Conservation (phyloP, 2,329 filamentous ascomycete species). For the Aquanectria penicillioides region DNA sequence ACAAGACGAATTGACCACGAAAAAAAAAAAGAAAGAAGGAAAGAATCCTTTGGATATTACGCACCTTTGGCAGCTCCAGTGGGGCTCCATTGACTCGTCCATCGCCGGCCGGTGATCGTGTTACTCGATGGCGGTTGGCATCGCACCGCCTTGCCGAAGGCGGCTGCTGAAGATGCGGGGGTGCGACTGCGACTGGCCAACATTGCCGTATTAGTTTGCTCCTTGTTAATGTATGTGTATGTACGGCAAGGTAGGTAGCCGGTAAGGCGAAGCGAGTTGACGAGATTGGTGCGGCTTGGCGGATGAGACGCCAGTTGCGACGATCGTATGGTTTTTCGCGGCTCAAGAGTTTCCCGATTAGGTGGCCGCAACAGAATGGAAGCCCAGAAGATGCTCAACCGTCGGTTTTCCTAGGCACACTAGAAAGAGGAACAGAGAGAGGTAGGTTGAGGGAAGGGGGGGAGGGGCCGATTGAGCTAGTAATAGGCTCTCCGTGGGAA, state of each 20-base stretch:
- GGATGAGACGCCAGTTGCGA: not conserved
- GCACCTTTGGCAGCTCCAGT: constrained; percentile 37
- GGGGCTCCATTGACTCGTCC: constrained; percentile 31
- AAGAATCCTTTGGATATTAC: constrained; percentile 17
- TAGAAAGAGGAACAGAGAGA: not conserved
- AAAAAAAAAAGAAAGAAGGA: not conserved
- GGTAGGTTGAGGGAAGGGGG: not conserved
- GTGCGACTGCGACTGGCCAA: constrained; percentile 35
- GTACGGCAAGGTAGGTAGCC: not conserved
- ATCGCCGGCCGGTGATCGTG: constrained; percentile 24
- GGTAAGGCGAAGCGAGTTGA: constrained; percentile 9
- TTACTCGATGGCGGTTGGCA: constrained; percentile 22
- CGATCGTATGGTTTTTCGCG: constrained; percentile 7
- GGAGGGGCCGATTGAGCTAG: not conserved
- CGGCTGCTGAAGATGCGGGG: constrained; percentile 31
- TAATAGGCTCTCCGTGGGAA: not conserved
- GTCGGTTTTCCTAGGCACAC: not conserved
- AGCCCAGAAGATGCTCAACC: not conserved
- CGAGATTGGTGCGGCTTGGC: constrained; percentile 18
- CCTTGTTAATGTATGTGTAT: not conserved
- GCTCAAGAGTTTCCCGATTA: constrained; percentile 2
- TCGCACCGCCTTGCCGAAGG: constrained; percentile 31
- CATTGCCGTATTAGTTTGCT: constrained; percentile 22
- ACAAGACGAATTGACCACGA: not conserved
- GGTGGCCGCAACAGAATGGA: too few species aligned